Conservation (phyloP, 2,329 filamentous ascomycete species). For the Sclerotinia borealis region DNA sequence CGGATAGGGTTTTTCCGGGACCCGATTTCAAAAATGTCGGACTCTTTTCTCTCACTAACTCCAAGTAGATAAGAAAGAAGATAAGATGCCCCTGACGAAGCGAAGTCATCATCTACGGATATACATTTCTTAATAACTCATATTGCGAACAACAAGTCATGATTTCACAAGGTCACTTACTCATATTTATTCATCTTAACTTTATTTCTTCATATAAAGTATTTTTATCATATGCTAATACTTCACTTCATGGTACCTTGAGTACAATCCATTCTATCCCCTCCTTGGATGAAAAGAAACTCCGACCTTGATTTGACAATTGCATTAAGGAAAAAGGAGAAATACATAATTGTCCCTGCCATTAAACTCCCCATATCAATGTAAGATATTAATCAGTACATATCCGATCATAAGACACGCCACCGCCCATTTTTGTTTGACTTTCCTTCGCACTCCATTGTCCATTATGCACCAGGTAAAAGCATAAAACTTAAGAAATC, state of each 20-base stretch:
- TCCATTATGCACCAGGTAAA: not conserved
- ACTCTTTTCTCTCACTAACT: no score
- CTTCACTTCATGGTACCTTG: slow-evolving; percentile 9
- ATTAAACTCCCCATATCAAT: slow-evolving; percentile 12
- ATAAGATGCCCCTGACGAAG: no score
- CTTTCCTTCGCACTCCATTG: not conserved
- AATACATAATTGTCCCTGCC: slow-evolving; percentile 10
- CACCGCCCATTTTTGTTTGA: not conserved
- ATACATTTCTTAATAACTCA: no score
- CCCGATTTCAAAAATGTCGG: no score
- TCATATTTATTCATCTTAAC: not conserved
- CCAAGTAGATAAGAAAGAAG: no score
- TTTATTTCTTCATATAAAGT: slow-evolving; percentile 2
- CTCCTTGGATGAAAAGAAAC: not conserved
- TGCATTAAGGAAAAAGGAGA: not conserved
- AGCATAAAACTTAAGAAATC: not conserved
- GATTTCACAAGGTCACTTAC: not conserved
- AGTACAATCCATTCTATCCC: slow-evolving; percentile 3
- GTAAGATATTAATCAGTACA: not conserved
- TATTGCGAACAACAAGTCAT: not conserved
- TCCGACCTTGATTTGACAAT: not conserved
- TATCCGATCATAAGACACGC: not conserved
- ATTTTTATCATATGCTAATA: slow-evolving; percentile 9
- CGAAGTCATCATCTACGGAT: no score
- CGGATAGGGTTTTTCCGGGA: no score